A percentile compares a stretch with the other conserved stretches of the same genome.
phyloP scores from a whole-genome alignment of 805 yeast species.

The Starmerella khaoyaiensis region DNA sequence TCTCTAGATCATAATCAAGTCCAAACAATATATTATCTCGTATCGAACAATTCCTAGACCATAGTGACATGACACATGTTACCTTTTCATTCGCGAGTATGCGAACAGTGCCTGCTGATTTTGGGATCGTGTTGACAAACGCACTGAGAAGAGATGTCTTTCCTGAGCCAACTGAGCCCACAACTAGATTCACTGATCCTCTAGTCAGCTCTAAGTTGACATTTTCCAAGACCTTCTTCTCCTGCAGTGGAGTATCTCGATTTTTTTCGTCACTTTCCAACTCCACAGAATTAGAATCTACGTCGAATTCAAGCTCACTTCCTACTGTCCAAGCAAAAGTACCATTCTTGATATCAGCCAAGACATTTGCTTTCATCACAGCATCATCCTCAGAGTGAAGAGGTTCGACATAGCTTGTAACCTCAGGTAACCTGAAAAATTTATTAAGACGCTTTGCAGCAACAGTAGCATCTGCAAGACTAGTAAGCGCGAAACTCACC shows the following conservation, averaged over 20 bases:
- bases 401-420: constrained; percentile 23
- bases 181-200: constrained; percentile 45
- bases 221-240: constrained; percentile 22
- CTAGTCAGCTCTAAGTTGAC: constrained; percentile 4
- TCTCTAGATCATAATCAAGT: constrained; percentile 20
- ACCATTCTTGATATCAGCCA: constrained; percentile 6
- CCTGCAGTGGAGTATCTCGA: no score
- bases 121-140: constrained; percentile 56
- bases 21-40: constrained; percentile 15
- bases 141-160: constrained; percentile 62
- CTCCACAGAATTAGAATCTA: constrained; percentile 25
- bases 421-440: constrained; percentile 29
- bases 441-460: constrained; percentile 18
- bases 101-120: constrained; percentile 40
- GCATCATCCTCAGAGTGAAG: background rate
- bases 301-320: constrained; percentile 23
- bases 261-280: background rate
- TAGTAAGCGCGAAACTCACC: constrained; percentile 35
- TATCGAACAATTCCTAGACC: constrained; percentile 9
- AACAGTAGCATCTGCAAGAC: constrained; percentile 31
- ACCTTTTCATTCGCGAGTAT: constrained; percentile 37
- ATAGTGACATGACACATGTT: constrained; percentile 11
- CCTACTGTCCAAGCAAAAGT: constrained; percentile 12
- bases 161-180: constrained; percentile 75
- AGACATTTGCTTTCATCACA: background rate